phyloP scores from a whole-genome alignment of 148 eudicot genomes.

The Nyssa sinensis region DNA sequence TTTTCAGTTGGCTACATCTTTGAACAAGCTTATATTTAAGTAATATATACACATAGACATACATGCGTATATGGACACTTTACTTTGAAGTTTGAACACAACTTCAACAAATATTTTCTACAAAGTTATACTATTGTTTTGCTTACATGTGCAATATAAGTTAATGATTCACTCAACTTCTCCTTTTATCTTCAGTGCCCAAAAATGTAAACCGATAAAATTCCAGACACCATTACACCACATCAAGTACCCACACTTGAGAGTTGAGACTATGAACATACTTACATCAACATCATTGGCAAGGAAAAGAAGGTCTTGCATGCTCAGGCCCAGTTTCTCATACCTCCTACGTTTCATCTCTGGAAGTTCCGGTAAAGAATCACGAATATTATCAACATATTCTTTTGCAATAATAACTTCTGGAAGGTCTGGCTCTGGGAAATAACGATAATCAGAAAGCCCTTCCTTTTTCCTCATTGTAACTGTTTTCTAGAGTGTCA shows the following conservation, averaged over 20 bases:
- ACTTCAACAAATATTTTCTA: neutral
- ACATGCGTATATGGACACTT: neutral
- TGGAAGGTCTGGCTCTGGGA: constrained; percentile 97
- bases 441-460: constrained; percentile 92
- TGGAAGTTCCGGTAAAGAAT: constrained; percentile 88
- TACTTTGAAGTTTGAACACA: neutral
- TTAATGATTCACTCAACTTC: constrained; percentile 3
- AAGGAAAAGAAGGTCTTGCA: constrained; percentile 93
- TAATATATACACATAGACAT: neutral
- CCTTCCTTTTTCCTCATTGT: constrained; percentile 99
- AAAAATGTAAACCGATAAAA: neutral
- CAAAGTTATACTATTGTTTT: neutral
- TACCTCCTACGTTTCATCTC: constrained; percentile 89
- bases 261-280: constrained; percentile 10
- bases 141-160: neutral
- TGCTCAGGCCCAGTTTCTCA: constrained; percentile 81
- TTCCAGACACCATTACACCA: neutral
- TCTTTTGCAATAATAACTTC: constrained; percentile 69
- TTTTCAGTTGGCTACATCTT: too few relatives aligned
- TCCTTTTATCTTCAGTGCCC: neutral
- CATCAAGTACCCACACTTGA: neutral
- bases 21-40: too few relatives aligned
- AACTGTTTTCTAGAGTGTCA: constrained; percentile 75
- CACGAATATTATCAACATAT: constrained; percentile 56
- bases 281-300: constrained; percentile 84